Base-by-base conservation (phyloP, 1,139 yeast genomes). In the Geotrichum klebahnii region DNA sequence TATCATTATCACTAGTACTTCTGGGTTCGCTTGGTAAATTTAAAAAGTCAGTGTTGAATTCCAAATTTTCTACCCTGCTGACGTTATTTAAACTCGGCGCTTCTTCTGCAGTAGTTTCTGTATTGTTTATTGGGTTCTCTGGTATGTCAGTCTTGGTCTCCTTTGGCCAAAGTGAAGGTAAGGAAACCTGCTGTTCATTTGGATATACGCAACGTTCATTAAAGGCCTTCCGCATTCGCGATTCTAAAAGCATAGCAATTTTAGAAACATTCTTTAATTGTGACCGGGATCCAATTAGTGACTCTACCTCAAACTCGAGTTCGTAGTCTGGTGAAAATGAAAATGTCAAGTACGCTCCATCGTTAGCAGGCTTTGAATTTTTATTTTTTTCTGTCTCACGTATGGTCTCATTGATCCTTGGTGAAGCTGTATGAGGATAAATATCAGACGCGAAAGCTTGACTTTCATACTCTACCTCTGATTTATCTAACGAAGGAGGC, bases 151-250 rank as follows among this genome's bases (percentile, higher is more conserved):
- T n/a, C n/a, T n/a, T n/a, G n/a, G n/a, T n/a, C n/a, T n/a, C n/a
- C n/a, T 41, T 34, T 28, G 96, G 96, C 97, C 97, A 90, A 63
- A 90, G 71, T 39, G 88, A 82, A 1, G 98, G 98, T 33, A 92
- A 68, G 58, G 78, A 78, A 20, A 92, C 81, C 48, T 86, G 83
- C 66, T 88, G 96, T 61, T 84, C 90, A 57, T 95, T 74, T 1
- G 99, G 99, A 59, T 88, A 95, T 5, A 94, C 95, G 62, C 96
- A 88, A 54, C 96, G 74, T 59, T 89, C 97, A 26, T 83, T 81
- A 64, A 92, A 89, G 95, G 97, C 89, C 55, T 82, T 83, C 57
- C 94, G 77, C 44, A 92, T 75, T 57, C 83, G 82, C 53, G 81
- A 79, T 62, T 92, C 97, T 32, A 94, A 81, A 44, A 94, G 71